phyloP scores from a whole-genome alignment of 1,284 basidiomycete genomes.

The Trametes versicolor region DNA sequence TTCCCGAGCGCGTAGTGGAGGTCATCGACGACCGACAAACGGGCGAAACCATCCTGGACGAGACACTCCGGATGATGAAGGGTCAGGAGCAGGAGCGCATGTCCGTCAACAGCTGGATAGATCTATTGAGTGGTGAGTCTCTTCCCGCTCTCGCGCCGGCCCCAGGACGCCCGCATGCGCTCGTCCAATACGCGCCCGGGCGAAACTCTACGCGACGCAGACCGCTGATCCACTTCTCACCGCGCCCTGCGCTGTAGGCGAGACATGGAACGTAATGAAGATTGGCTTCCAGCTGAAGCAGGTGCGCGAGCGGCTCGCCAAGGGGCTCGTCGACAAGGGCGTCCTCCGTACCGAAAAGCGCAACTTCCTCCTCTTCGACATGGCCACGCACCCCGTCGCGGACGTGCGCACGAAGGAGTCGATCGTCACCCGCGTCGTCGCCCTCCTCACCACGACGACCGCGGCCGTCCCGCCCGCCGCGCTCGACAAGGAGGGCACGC shows the following conservation, averaged over 20 bases:
- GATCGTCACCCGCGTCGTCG: slow-evolving; percentile 79
- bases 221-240: slow-evolving; percentile 23
- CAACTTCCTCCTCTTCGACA: slow-evolving; percentile 97
- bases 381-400: slow-evolving; percentile 96
- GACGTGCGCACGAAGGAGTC: slow-evolving; percentile 90
- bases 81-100: slow-evolving; percentile 78
- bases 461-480: slow-evolving; percentile 80
- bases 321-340: slow-evolving; percentile 97
- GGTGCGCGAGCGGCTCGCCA: slow-evolving; percentile 95
- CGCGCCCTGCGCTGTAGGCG: slow-evolving; percentile 61
- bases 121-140: slow-evolving; percentile 87
- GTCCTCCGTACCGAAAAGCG: slow-evolving; percentile 97
- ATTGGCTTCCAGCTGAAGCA: slow-evolving; percentile 98
- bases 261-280: slow-evolving; percentile 99
- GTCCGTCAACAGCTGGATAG: slow-evolving; percentile 93
- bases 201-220: slow-evolving; percentile 23
- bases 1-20: slow-evolving; percentile 88
- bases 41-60: slow-evolving; percentile 95
- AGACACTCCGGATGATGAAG: slow-evolving; percentile 96
- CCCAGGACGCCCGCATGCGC: not conserved
- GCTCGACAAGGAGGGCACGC: slow-evolving; percentile 80
- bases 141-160: slow-evolving; percentile 5
- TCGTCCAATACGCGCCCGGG: not conserved
- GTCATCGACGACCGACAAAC: slow-evolving; percentile 92
- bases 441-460: slow-evolving; percentile 86